These are phyloP conservation scores for Talaromyces adpressus DNA, from an alignment of 495 filamentous ascomycete species.

Conservation along the genomic window DNA sequence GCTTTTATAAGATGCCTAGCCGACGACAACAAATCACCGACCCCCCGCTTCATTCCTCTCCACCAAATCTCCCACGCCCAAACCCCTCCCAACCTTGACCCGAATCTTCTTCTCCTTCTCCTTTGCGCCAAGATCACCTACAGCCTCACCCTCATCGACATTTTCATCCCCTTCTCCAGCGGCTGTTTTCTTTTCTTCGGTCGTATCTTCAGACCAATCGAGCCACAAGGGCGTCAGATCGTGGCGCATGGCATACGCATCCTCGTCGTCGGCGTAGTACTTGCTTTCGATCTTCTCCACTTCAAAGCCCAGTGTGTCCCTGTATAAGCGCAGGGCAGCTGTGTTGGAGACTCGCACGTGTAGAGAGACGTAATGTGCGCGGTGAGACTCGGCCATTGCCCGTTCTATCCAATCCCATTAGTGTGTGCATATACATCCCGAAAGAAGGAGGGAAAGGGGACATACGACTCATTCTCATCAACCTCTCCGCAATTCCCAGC, in stretches of 20 bases:
- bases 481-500: constrained; percentile 87
- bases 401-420: constrained; percentile 52
- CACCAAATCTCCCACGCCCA: constrained; percentile 81
- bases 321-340: constrained; percentile 85
- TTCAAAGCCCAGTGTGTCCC: constrained; percentile 86
- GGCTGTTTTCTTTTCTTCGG: constrained; percentile 15
- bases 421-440: background rate
- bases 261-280: constrained; percentile 98
- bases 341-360: constrained; percentile 92
- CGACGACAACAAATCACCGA: background rate
- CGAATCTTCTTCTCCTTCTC: constrained; percentile 43
- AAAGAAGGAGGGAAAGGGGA: constrained; percentile 15
- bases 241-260: constrained; percentile 89
- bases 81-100: constrained; percentile 71
- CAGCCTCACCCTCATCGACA: constrained; percentile 48
- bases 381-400: constrained; percentile 93
- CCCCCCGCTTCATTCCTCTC: constrained; percentile 58
- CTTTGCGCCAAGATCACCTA: constrained; percentile 45
- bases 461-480: constrained; percentile 94
- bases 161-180: constrained; percentile 22
- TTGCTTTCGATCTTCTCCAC: constrained; percentile 84
- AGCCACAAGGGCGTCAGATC: constrained; percentile 60
- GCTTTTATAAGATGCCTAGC: background rate
- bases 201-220: constrained; percentile 35
- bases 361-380: constrained; percentile 85